These are phyloP conservation scores for Penicillium sclerotigenum DNA, from an alignment of 2,329 filamentous ascomycete genomes.

Conservation along the genomic window DNA sequence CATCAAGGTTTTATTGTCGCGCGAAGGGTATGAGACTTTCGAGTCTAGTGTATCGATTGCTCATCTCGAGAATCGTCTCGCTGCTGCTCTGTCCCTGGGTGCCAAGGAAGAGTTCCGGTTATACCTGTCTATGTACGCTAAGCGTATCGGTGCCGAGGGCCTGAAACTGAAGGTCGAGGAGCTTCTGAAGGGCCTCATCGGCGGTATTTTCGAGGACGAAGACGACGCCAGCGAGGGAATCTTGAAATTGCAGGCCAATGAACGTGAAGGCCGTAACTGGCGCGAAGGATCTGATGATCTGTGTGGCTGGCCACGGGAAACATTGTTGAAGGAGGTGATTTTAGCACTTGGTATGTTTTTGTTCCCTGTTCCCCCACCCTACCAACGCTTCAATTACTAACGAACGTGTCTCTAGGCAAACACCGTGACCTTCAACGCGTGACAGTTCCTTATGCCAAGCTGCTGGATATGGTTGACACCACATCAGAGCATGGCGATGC, in stretches of 20 bases:
- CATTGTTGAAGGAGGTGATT: slow-evolving; percentile 85
- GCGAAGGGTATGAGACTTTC: slow-evolving; percentile 87
- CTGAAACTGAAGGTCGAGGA: slow-evolving; percentile 88
- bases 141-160: slow-evolving; percentile 87
- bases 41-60: slow-evolving; percentile 90
- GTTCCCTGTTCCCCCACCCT: neutral
- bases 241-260: slow-evolving; percentile 26
- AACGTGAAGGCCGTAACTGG: slow-evolving; percentile 45
- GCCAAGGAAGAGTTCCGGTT: slow-evolving; percentile 89
- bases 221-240: slow-evolving; percentile 50
- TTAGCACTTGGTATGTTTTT: slow-evolving; percentile 75
- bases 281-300: slow-evolving; percentile 61
- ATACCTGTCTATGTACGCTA: slow-evolving; percentile 98
- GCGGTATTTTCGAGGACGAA: slow-evolving; percentile 59
- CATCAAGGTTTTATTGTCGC: slow-evolving; percentile 81
- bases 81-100: slow-evolving; percentile 78
- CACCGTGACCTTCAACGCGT: slow-evolving; percentile 90
- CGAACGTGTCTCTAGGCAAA: slow-evolving; percentile 64
- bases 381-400: slow-evolving; percentile 2
- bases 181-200: slow-evolving; percentile 75
- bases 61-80: slow-evolving; percentile 90
- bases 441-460: slow-evolving; percentile 88
- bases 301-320: slow-evolving; percentile 86
- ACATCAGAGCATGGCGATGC: slow-evolving; percentile 32
- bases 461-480: slow-evolving; percentile 59